Evolutionary conservation across 306 rosid genomes (phyloP).

Genomic region (Cucurbita argyrosperma): DNA sequence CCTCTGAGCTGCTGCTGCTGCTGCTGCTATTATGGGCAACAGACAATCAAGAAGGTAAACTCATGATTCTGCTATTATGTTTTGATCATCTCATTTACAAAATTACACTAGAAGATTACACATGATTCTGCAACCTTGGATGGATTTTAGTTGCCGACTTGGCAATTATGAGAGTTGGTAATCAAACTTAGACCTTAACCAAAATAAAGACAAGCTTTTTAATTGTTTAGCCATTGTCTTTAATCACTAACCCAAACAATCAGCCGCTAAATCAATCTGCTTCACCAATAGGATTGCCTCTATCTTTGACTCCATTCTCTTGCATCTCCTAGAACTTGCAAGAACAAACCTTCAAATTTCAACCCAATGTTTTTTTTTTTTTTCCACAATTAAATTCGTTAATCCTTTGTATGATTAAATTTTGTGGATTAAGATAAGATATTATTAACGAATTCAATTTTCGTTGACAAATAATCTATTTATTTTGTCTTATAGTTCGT

Average conservation of each 20-base stretch:
- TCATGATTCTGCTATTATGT: neutral
- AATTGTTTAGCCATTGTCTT: neutral
- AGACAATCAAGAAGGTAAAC: neutral
- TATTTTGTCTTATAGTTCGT: too few relatives aligned
- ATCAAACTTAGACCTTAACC: slow-evolving; percentile 52
- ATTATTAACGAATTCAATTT: neutral
- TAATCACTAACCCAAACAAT: slow-evolving; percentile 22
- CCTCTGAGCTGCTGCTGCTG: neutral
- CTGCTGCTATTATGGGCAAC: neutral
- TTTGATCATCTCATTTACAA: neutral
- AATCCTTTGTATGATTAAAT: neutral
- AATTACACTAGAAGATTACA: neutral
- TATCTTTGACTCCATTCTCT: neutral
- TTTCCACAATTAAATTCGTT: neutral
- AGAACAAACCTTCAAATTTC: neutral
- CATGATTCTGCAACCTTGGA: neutral
- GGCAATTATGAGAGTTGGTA: slow-evolving; percentile 26
- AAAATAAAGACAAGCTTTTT: neutral
- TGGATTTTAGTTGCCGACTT: neutral
- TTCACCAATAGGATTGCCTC: neutral
- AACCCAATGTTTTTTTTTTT: neutral
- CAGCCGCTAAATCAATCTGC: slow-evolving; percentile 12
- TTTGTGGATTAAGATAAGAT: neutral
- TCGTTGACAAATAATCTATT: neutral
- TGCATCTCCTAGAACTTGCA: slow-evolving; percentile 2